A percentile compares a stretch with the other conserved stretches of the same genome.
Evolutionary conservation across 1,139 yeast genomes (phyloP).

Genomic region (Debaryomyces udenii): DNA sequence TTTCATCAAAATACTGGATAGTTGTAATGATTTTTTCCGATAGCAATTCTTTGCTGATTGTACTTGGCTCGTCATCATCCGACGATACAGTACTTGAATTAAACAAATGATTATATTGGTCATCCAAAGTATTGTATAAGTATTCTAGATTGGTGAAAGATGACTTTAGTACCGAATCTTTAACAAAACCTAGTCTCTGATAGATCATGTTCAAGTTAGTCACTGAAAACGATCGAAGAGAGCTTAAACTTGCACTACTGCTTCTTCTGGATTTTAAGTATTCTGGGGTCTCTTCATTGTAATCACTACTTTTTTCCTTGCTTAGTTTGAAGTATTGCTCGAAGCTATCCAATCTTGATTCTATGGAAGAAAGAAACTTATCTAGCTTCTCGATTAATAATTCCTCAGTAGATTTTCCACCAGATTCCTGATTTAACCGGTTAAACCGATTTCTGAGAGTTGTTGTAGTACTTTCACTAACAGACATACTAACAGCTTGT

Average conservation of each 20-base stretch:
- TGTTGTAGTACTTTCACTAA: conserved; percentile 1
- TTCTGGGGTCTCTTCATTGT: conserved; percentile 12
- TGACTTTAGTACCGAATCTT: conserved; percentile 44
- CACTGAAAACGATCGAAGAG: conserved; percentile 36
- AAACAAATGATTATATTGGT: conserved; percentile 55
- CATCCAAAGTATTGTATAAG: conserved; percentile 54
- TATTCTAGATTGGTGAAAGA: conserved; percentile 50
- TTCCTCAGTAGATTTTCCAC: conserved; percentile 42
- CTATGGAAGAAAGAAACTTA: conserved; percentile 55
- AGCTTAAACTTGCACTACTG: conserved; percentile 30
- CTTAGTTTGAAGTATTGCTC: conserved; percentile 52
- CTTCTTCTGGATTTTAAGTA: conserved; percentile 22
- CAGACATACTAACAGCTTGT: not conserved
- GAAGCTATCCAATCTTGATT: conserved; percentile 51
- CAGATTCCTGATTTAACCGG: conserved; percentile 7
- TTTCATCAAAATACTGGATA: conserved; percentile 59
- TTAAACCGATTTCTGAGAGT: conserved; percentile 19
- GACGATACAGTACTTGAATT: conserved; percentile 18
- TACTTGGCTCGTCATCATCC: conserved; percentile 18
- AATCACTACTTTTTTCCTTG: conserved; percentile 19
- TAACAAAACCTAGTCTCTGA: conserved; percentile 46
- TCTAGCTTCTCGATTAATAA: conserved; percentile 55
- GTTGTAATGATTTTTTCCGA: conserved; percentile 53
- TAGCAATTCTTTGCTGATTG: conserved; percentile 36
- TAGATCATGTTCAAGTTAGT: conserved; percentile 43